phyloP scores from a whole-genome alignment of 305 asterid genomes.

The Stenogyne calaminthoides region DNA sequence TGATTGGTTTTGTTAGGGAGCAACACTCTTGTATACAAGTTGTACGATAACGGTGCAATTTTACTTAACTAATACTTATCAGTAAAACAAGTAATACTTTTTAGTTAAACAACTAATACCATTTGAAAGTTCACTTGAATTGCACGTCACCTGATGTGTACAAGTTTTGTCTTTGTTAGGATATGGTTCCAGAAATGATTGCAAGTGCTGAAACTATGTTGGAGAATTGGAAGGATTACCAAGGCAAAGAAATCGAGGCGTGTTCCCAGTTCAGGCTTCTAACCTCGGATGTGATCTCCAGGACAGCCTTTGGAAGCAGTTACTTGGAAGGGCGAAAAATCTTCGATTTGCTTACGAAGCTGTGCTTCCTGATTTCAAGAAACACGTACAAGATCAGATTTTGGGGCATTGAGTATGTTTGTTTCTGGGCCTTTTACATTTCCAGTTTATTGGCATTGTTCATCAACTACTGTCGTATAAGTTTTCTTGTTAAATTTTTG shows the following conservation, averaged over 20 bases:
- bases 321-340: constrained; percentile 42
- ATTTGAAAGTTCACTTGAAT: too few species aligned
- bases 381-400: constrained; percentile 27
- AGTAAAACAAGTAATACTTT: too few species aligned
- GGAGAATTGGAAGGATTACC: constrained; percentile 31
- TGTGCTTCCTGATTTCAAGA: constrained; percentile 17
- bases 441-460: not conserved
- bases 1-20: not conserved
- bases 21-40: not conserved
- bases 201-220: constrained; percentile 42
- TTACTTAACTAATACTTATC: too few species aligned
- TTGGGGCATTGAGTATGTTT: constrained; percentile 30
- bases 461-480: not conserved
- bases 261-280: constrained; percentile 31
- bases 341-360: constrained; percentile 34
- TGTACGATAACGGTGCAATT: too few species aligned
- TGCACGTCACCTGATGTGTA: too few species aligned
- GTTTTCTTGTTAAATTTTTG: not conserved
- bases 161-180: constrained; percentile 28
- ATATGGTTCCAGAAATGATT: constrained; percentile 55
- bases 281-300: constrained; percentile 41
- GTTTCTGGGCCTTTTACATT: not conserved
- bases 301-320: constrained; percentile 52
- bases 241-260: constrained; percentile 42
- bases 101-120: too few species aligned